These are phyloP conservation scores for Phialemoniopsis sp. DNA, from an alignment of 2,329 filamentous ascomycete species.

Conservation along the genomic window DNA sequence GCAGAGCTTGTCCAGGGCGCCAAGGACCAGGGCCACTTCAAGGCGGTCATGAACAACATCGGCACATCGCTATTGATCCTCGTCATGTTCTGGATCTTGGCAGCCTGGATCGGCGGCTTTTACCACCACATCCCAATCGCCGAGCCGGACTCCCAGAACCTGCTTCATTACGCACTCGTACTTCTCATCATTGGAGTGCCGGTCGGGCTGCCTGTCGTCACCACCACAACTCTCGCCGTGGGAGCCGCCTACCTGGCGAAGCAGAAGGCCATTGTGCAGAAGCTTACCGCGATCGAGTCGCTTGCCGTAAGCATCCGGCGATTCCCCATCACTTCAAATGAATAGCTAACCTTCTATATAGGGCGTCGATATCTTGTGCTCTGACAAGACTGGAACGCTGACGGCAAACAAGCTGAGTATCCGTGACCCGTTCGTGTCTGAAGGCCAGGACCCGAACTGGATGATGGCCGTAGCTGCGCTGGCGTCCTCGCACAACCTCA, in stretches of 20 bases:
- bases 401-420: constrained; percentile 73
- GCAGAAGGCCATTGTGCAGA: constrained; percentile 76
- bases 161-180: constrained; percentile 66
- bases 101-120: constrained; percentile 75
- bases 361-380: constrained; percentile 69
- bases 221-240: constrained; percentile 72
- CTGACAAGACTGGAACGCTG: constrained; percentile 77
- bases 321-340: no score
- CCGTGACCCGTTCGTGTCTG: constrained; percentile 71
- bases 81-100: constrained; percentile 73
- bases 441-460: constrained; percentile 77
- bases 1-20: constrained; percentile 71
- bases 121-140: constrained; percentile 66
- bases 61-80: constrained; percentile 70
- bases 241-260: constrained; percentile 74
- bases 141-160: constrained; percentile 54
- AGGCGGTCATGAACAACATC: constrained; percentile 80
- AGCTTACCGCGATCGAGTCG: constrained; percentile 75
- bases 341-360: no score
- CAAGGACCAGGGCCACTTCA: constrained; percentile 71
- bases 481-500: constrained; percentile 74
- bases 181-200: constrained; percentile 75
- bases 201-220: constrained; percentile 76
- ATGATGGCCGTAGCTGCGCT: constrained; percentile 79
- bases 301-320: constrained; percentile 55